Conservation (phyloP, 192 early-diverging fungal genomes). For the Martensiomyces pterosporus region DNA sequence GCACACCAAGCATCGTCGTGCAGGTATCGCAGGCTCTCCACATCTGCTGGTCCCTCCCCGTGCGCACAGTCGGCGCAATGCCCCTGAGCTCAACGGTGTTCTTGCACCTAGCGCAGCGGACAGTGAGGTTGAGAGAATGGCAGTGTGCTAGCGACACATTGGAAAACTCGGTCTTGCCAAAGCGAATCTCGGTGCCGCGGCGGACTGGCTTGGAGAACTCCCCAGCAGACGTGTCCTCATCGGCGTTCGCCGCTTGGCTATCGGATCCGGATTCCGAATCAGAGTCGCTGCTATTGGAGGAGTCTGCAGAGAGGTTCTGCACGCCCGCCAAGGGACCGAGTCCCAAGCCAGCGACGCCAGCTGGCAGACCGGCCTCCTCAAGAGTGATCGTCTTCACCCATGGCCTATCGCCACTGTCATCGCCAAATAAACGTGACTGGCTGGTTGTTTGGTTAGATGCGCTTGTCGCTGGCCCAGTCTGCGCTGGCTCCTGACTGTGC, state of each 20-base stretch:
- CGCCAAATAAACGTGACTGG: constrained; percentile 11
- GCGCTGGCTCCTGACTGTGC: background rate
- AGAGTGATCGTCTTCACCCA: constrained; percentile 33
- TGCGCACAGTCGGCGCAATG: constrained; percentile 27
- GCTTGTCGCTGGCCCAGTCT: background rate
- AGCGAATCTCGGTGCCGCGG: constrained; percentile 70
- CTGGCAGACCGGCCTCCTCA: constrained; percentile 24
- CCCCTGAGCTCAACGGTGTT: constrained; percentile 56
- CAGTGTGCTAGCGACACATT: constrained; percentile 67
- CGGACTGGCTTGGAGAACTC: constrained; percentile 47
- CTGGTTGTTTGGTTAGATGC: no score
- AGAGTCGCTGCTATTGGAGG: constrained; percentile 1
- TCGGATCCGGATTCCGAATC: background rate
- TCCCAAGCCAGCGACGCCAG: background rate
- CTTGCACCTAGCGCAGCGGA: constrained; percentile 79
- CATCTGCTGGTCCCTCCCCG: constrained; percentile 36
- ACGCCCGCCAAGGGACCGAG: constrained; percentile 4
- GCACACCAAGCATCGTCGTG: constrained; percentile 50
- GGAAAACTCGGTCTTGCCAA: constrained; percentile 57
- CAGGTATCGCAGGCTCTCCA: constrained; percentile 58
- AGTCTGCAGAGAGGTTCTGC: no score
- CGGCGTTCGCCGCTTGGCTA: background rate
- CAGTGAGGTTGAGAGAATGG: constrained; percentile 56
- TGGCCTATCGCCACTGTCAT: constrained; percentile 14
- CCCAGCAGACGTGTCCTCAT: constrained; percentile 9